phyloP scores from a whole-genome alignment of 202 grass and related monocot genomes.

The Schoenoplectus triqueter region DNA sequence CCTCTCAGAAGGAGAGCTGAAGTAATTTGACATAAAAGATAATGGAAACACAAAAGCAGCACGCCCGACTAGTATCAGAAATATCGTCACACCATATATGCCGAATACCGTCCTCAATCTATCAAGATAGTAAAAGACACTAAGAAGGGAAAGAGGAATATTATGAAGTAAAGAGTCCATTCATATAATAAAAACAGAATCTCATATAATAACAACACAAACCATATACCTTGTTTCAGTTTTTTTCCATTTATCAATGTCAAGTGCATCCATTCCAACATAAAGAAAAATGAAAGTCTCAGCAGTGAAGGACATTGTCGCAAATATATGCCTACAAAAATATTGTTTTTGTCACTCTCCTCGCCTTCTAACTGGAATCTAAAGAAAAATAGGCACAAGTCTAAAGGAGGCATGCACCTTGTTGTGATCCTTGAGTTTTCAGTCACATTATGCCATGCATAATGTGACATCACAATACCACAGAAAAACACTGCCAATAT shows the following conservation, averaged over 20 bases:
- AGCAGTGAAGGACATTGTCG: constrained; percentile 71
- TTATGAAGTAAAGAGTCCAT: background rate
- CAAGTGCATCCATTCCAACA: constrained; percentile 95
- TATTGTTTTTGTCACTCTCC: constrained; percentile 1
- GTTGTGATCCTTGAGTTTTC: constrained; percentile 83
- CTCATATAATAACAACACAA: background rate
- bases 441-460: constrained; percentile 91
- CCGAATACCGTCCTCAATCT: constrained; percentile 64
- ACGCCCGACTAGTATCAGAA: constrained; percentile 61
- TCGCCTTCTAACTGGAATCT: background rate
- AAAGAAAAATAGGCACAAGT: background rate
- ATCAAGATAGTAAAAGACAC: constrained; percentile 30
- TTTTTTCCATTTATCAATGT: constrained; percentile 85
- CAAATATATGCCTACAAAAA: constrained; percentile 79
- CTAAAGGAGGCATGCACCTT: constrained; percentile 46
- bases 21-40: constrained; percentile 68
- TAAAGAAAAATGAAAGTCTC: constrained; percentile 95
- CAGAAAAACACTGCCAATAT: constrained; percentile 96
- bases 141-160: background rate
- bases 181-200: background rate
- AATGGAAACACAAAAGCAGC: constrained; percentile 77
- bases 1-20: constrained; percentile 67
- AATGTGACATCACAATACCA: constrained; percentile 93
- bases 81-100: constrained; percentile 59
- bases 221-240: constrained; percentile 54